phyloP scores from a whole-genome alignment of 2,329 filamentous ascomycete genomes.

The Aureobasidium sp. region DNA sequence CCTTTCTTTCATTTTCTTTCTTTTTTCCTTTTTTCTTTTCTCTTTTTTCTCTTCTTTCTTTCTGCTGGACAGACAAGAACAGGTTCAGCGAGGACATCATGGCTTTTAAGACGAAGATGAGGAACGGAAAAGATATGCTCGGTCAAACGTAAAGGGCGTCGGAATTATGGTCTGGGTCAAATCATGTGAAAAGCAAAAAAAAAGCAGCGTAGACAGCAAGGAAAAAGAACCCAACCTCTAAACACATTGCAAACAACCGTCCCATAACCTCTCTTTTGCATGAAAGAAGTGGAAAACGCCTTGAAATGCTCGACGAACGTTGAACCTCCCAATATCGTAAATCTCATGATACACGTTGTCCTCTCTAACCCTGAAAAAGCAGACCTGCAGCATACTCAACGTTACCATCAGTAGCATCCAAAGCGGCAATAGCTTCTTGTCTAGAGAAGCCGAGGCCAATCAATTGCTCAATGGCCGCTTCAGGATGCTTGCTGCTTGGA shows the following conservation, averaged over 20 bases:
- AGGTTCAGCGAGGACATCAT: neutral
- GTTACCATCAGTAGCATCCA: constrained; percentile 78
- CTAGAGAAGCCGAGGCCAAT: constrained; percentile 70
- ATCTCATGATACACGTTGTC: neutral
- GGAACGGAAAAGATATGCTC: neutral
- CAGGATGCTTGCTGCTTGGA: constrained; percentile 39
- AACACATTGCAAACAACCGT: neutral
- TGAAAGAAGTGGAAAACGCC: neutral
- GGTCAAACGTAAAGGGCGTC: neutral
- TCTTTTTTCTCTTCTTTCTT: neutral
- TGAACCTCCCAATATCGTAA: neutral
- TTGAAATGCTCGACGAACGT: neutral
- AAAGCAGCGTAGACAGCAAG: neutral
- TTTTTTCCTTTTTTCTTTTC: neutral
- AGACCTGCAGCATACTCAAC: constrained; percentile 82
- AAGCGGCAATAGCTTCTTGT: constrained; percentile 68
- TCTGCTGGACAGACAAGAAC: neutral
- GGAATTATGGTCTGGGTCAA: neutral
- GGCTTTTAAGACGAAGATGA: neutral
- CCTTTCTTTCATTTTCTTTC: neutral
- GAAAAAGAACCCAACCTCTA: neutral
- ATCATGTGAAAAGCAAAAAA: neutral
- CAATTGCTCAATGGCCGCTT: constrained; percentile 68
- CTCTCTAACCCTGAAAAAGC: constrained; percentile 45
- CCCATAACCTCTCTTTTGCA: neutral